Evolutionary conservation across 768 basidiomycete species (phyloP), one percentile per base, ranked within the genome.

Genomic region (Termitomyces sp.): DNA sequence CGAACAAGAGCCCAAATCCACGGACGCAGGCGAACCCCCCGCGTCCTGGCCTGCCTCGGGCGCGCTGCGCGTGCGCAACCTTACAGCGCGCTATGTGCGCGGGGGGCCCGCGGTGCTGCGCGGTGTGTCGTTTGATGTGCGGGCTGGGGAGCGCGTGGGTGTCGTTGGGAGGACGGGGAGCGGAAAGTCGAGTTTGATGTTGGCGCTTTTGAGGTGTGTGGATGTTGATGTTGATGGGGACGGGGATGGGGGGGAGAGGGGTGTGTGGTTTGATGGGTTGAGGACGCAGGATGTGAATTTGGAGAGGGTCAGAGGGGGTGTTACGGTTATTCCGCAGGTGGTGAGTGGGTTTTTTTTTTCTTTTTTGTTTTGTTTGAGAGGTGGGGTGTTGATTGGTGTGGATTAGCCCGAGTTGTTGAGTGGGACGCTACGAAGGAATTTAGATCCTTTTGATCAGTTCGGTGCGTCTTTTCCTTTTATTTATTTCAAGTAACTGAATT

Each of bases 391-490:
- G 11, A 6, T 21, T 7, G 44, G 19, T 5, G 17, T 48, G 1
- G 21, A 4, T 47, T 51, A 77, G 76, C 75, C 76, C 25, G 76
- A 75, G 55, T 73, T 89, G 23, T 79, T 87, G 58, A 76, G 78
- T 21, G 87, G 87, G 23, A 82, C 82, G 2, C 68, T 89, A 0
- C 69, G 87, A 3, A 78, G 78, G 54, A 89, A 89, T 62, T 68
- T 88, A 17, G 86, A 89, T 63, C 86, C 84, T 0, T 87, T 86
- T 63, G 72, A 75, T 9, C 76, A 83, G 52, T 76, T 82, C 60
- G 79, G 58, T 61, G 19, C 0, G 42, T 31, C 7, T n/a, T 6
- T 19, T 12, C 14, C 9, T 32, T 23, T 35, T 9, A n/a, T n/a
- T n/a, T n/a, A n/a, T n/a, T n/a, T n/a, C n/a, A n/a, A n/a, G n/a